Evolutionary conservation across 306 rosid species (phyloP).

Genomic region (Prinsepia uniflora): DNA sequence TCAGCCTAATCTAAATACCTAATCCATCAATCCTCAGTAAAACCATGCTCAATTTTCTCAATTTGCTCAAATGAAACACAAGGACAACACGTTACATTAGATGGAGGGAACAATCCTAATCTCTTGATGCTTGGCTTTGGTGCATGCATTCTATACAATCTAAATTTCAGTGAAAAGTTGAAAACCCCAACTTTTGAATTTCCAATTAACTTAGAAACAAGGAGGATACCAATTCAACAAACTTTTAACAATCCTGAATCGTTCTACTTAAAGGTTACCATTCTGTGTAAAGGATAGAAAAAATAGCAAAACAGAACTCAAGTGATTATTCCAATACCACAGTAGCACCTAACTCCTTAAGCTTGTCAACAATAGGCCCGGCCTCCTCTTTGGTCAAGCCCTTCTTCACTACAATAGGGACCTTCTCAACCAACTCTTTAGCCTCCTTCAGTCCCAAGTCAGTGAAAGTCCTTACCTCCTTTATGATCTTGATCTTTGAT

Average conservation of each 20-base stretch:
- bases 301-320: not conserved
- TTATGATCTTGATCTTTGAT: conserved; percentile 50
- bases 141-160: no score
- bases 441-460: conserved; percentile 49
- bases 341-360: conserved; percentile 38
- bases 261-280: not conserved
- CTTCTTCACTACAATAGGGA: conserved; percentile 41
- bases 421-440: conserved; percentile 52
- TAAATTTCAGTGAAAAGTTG: no score
- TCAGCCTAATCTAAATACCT: not conserved
- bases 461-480: conserved; percentile 47
- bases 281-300: not conserved
- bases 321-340: not conserved
- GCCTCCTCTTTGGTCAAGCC: conserved; percentile 47
- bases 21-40: not conserved
- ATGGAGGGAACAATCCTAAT: no score
- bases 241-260: not conserved
- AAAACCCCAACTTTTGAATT: no score
- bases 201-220: no score
- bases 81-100: no score
- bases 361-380: conserved; percentile 39
- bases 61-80: no score
- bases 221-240: not conserved
- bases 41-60: not conserved
- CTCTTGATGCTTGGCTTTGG: no score